A percentile compares a stretch with the other conserved stretches of the same genome.
Conservation (phyloP, 768 basidiomycete genomes). For the Tephrocybe sp. region DNA sequence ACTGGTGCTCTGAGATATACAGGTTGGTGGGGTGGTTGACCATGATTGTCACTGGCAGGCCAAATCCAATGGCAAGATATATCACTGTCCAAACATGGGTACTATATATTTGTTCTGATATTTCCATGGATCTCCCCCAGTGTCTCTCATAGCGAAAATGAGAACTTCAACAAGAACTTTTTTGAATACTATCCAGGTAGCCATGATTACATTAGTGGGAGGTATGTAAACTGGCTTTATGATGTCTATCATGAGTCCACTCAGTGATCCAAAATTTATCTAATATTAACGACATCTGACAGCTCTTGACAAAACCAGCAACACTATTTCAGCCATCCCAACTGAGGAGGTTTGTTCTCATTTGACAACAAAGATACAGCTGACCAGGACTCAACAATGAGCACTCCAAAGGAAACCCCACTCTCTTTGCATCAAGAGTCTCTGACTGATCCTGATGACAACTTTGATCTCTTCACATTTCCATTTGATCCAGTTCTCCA, state of each 20-base stretch:
- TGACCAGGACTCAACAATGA: too few species aligned
- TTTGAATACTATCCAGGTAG: background rate
- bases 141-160: background rate
- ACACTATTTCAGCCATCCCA: too few species aligned
- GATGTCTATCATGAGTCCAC: background rate
- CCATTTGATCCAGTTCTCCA: too few species aligned
- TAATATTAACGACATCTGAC: too few species aligned
- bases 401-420: too few species aligned
- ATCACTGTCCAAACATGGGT: slow-evolving; percentile 3
- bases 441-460: too few species aligned
- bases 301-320: too few species aligned
- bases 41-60: background rate
- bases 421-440: too few species aligned
- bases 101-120: background rate
- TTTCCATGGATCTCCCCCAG: background rate
- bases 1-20: background rate
- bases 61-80: background rate
- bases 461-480: too few species aligned
- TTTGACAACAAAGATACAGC: too few species aligned
- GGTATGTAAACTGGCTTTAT: background rate
- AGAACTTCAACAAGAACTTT: background rate
- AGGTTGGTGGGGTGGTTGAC: background rate
- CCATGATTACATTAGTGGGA: background rate
- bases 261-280: too few species aligned
- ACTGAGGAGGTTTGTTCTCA: too few species aligned